Base-by-base conservation (phyloP, 305 asterid genomes). In the Fraxinus velutina region DNA sequence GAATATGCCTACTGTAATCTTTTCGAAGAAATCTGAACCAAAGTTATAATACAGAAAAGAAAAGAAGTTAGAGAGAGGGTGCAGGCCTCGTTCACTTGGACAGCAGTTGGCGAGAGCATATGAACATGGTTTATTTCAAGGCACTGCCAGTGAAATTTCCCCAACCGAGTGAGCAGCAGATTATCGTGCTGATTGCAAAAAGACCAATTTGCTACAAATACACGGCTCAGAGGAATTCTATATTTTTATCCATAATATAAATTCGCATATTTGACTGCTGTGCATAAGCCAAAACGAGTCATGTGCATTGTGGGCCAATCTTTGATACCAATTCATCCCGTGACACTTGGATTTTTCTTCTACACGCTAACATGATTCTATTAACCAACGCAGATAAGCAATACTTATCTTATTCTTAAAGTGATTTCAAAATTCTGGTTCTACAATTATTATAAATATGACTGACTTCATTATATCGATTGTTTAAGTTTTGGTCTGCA, bases 341-440 rank as follows among this genome's bases (percentile, higher is more conserved):
- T 68, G 74, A 68, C 74, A 29, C 37, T 68, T 68, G 74, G 74
- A 68, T 13, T 29, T 66, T 68, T 68, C 74, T 68, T 68, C 74
- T 68, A 27, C 19, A 29, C 5, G 15, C 30, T 15, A n/a, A 22
- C 17, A 10, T 24, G 73, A 24, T 68, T 29, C 32, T 68, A 12
- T 13, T 27, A 68, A 29, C 37, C 37, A 68, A 13, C n/a, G 74
- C 37, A 12, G 19, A 68, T 29, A 10, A 29, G 74, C 74, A 27
- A 21, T 24, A 9, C 33, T 22, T 62, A 9, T 62, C 72, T 62
- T 22, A 62, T 62, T 22, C 34, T 22, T 24, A 0, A 22, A 22
- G 13, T 3, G 24, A 21, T 7, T 21, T 60, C 70, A 60, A 9
- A 60, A 19, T 60, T 60, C 15, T 17, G 22, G 30, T 30, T 57